Evolutionary conservation across 2,329 filamentous ascomycete genomes (phyloP).

Genomic region (Exophiala sp.): DNA sequence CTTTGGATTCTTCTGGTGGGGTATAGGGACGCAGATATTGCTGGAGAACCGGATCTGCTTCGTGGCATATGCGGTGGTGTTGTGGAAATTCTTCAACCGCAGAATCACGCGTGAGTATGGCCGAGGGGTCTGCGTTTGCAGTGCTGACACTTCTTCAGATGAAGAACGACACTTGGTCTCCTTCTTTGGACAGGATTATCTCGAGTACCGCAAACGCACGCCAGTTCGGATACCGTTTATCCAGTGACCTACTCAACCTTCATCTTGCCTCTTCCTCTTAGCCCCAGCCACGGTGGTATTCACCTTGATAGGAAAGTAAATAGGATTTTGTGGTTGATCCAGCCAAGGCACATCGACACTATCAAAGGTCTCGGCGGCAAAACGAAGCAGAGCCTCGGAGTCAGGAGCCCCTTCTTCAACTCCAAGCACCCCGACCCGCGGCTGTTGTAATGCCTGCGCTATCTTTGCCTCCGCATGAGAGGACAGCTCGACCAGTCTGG

Average conservation of each 20-base stretch:
- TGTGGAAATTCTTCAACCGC: conserved; percentile 78
- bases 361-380: conserved; percentile 13
- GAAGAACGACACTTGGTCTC: conserved; percentile 72
- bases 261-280: conserved; percentile 10
- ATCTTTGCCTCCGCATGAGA: conserved; percentile 20
- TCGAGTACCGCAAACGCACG: conserved; percentile 64
- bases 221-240: conserved; percentile 78
- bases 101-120: conserved; percentile 58
- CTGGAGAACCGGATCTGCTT: conserved; percentile 80
- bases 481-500: conserved; percentile 17
- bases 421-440: conserved; percentile 24
- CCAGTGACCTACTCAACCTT: conserved; percentile 29
- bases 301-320: conserved; percentile 21
- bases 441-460: conserved; percentile 19
- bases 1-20: conserved; percentile 99
- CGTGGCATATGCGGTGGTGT: conserved; percentile 62
- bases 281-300: conserved; percentile 4
- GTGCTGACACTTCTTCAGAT: conserved; percentile 38
- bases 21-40: conserved; percentile 84
- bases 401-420: conserved; percentile 12
- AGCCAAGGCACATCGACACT: conserved; percentile 23
- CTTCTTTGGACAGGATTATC: conserved; percentile 83
- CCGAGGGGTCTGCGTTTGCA: conserved; percentile 1
- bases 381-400: conserved; percentile 9
- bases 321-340: conserved; percentile 5